Evolutionary conservation across 2,329 filamentous ascomycete genomes (phyloP).

Genomic region (Paecilomyces sp.): DNA sequence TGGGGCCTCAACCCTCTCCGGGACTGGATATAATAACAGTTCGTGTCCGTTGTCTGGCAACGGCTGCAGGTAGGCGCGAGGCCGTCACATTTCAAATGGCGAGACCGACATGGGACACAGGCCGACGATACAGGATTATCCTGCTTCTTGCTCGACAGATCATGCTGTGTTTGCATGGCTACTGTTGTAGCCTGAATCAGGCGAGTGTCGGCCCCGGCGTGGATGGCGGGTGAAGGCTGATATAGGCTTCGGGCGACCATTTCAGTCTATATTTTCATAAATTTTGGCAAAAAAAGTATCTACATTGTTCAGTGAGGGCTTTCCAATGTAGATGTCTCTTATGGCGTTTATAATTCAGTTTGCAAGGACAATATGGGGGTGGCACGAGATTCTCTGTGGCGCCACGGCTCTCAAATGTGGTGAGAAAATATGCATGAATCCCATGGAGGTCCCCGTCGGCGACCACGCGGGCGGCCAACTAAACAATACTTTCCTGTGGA

Average conservation of each 20-base stretch:
- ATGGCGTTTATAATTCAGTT: neutral
- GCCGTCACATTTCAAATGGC: slow-evolving; percentile 43
- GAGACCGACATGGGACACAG: slow-evolving; percentile 28
- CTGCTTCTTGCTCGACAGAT: neutral
- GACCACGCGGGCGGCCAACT: neutral
- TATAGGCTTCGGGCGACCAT: neutral
- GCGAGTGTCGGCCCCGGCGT: neutral
- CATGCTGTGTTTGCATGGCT: neutral
- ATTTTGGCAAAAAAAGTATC: neutral
- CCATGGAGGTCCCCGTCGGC: slow-evolving; percentile 1
- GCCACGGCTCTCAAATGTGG: slow-evolving; percentile 1
- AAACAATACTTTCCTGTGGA: neutral
- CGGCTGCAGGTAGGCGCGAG: slow-evolving; percentile 36
- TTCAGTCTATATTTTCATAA: neutral
- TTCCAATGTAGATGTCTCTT: neutral
- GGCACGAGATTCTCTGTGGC: neutral
- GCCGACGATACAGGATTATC: slow-evolving; percentile 11
- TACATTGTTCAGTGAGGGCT: neutral
- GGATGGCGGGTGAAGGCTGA: neutral
- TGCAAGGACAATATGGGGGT: neutral
- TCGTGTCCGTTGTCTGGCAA: slow-evolving; percentile 33
- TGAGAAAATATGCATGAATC: neutral
- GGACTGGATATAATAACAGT: slow-evolving; percentile 44
- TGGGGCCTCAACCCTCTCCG: slow-evolving; percentile 29
- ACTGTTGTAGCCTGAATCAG: neutral